Evolutionary conservation across 495 filamentous ascomycete genomes (phyloP).

Genomic region (Lasiosphaeriaceae sp.): DNA sequence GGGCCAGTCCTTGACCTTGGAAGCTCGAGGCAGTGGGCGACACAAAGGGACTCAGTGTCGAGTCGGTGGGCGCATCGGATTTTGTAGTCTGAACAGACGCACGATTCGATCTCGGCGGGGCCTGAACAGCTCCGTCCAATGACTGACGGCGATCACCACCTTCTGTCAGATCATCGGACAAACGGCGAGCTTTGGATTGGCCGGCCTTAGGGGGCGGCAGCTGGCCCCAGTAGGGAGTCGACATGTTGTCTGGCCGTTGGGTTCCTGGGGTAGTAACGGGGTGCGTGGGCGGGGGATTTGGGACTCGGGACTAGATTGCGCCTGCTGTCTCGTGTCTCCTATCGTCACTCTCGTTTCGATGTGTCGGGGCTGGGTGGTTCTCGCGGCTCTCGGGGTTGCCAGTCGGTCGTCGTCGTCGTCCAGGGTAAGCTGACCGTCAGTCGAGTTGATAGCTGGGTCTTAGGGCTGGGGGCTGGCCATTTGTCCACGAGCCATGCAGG

Average conservation of each 20-base stretch:
- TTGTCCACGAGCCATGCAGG: conserved; percentile 30
- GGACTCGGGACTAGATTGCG: not conserved
- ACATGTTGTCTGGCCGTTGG: conserved; percentile 33
- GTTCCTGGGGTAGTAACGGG: conserved; percentile 9
- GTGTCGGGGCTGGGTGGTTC: not conserved
- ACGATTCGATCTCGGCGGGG: conserved; percentile 35
- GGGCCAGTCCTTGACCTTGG: conserved; percentile 41
- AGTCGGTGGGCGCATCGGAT: conserved; percentile 45
- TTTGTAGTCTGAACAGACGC: conserved; percentile 41
- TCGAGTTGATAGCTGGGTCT: not conserved
- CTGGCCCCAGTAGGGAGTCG: conserved; percentile 41
- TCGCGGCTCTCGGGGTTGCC: not conserved
- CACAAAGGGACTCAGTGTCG: conserved; percentile 47
- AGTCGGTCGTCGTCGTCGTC: not conserved
- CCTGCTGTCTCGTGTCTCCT: not conserved
- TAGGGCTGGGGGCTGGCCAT: conserved; percentile 8
- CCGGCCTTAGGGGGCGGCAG: conserved; percentile 34
- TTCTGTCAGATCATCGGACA: conserved; percentile 37
- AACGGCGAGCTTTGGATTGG: conserved; percentile 36
- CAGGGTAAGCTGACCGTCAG: not conserved
- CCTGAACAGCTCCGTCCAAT: conserved; percentile 35
- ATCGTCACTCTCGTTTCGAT: not conserved
- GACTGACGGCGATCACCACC: conserved; percentile 34
- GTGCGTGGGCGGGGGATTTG: conserved; percentile 3
- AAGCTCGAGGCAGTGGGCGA: conserved; percentile 48